phyloP scores from a whole-genome alignment of 805 yeast genomes.

The Candida orba region DNA sequence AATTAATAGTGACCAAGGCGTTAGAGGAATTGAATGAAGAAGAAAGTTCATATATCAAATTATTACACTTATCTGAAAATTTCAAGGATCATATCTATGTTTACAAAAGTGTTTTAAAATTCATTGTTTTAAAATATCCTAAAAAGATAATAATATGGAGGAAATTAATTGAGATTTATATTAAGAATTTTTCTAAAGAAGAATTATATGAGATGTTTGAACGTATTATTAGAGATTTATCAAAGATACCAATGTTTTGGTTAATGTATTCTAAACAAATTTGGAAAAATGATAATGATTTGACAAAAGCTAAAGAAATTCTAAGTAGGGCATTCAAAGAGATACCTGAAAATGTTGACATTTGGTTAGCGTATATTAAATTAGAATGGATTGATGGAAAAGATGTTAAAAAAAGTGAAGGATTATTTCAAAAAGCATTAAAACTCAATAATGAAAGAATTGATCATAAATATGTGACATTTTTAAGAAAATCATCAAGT shows the following conservation, averaged over 20 bases:
- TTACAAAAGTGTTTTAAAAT: constrained; percentile 38
- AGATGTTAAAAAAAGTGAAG: constrained; percentile 29
- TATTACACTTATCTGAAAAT: constrained; percentile 21
- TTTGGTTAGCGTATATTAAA: constrained; percentile 71
- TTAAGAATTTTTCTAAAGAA: constrained; percentile 19
- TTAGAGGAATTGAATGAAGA: constrained; percentile 24
- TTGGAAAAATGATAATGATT: constrained; percentile 42
- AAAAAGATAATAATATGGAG: constrained; percentile 41
- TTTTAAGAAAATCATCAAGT: constrained; percentile 36
- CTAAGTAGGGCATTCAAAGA: constrained; percentile 39
- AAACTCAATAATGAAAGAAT: constrained; percentile 35
- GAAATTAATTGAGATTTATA: constrained; percentile 33
- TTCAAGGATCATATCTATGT: constrained; percentile 16
- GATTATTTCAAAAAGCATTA: constrained; percentile 34
- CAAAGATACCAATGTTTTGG: constrained; percentile 43
- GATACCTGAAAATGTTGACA: constrained; percentile 40
- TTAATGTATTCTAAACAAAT: constrained; percentile 69
- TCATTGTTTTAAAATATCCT: constrained; percentile 41
- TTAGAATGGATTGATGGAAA: constrained; percentile 40
- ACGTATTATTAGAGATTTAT: constrained; percentile 43
- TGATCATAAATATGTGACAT: constrained; percentile 55
- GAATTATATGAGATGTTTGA: constrained; percentile 43
- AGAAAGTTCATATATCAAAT: constrained; percentile 18
- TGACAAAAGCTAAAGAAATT: constrained; percentile 45
- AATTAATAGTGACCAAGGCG: constrained; percentile 42